Conservation (phyloP, 1,139 yeast genomes). For the Arxiozyma bovina region DNA sequence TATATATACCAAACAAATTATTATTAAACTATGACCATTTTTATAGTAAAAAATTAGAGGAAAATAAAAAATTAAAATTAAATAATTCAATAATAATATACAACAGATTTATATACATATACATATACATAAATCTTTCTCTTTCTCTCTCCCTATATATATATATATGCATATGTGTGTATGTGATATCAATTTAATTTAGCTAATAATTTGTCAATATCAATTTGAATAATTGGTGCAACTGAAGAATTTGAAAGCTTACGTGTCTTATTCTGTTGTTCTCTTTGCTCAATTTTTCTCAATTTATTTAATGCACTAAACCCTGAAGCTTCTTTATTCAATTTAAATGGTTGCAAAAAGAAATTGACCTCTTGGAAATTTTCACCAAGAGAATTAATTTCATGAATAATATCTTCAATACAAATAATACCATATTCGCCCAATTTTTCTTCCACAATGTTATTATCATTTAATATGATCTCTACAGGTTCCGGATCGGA, state of each 20-base stretch:
- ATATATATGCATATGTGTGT: background rate
- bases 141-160: no score
- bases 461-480: conserved; percentile 59
- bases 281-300: conserved; percentile 33
- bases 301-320: conserved; percentile 46
- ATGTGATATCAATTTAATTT: conserved; percentile 39
- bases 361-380: conserved; percentile 49
- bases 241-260: conserved; percentile 50
- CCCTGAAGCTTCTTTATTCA: conserved; percentile 63
- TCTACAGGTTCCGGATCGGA: conserved; percentile 34
- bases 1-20: background rate
- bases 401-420: conserved; percentile 71
- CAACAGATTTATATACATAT: background rate
- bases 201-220: conserved; percentile 56
- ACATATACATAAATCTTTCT: background rate
- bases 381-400: conserved; percentile 53
- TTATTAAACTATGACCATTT: background rate
- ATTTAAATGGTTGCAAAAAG: conserved; percentile 61
- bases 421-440: conserved; percentile 66
- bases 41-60: background rate
- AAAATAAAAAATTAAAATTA: no score
- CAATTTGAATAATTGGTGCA: conserved; percentile 58
- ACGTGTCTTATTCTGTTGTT: conserved; percentile 36
- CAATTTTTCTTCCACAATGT: conserved; percentile 60
- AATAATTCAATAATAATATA: background rate